Evolutionary conservation across 1,284 basidiomycete species (phyloP), one percentile per base, ranked within the genome.

Genomic region (Apiotrichum mycotoxinovorans): DNA sequence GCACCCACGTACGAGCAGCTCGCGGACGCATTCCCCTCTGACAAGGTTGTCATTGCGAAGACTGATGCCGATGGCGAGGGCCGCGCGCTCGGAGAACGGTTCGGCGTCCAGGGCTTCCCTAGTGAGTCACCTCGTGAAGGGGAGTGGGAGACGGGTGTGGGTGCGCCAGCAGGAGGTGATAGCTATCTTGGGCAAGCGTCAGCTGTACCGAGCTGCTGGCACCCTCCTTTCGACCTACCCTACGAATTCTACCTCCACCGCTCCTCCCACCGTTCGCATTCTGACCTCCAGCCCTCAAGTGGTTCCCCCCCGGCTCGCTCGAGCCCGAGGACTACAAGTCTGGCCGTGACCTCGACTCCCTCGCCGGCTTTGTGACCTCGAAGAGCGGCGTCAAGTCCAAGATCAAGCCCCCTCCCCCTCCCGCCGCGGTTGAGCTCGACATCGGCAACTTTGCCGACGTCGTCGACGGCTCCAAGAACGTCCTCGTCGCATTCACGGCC

Each of bases 61-160:
- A 87, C 95, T 8, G 92, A 97, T 67, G 93, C 91, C 1, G 93
- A 97, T 69, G 89, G 89, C 57, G 87, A 74, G 42, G 91, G 91
- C 62, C 86, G 85, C 69, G 68, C 69, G 22, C 69, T 77, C 26
- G 77, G 77, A 30, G 60, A 61, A 22, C 60, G 86, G 74, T 91
- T 84, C 69, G 90, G 82, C 20, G 86, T 96, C 25, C 84, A 81
- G 18, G 91, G 92, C 45, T 95, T 84, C 80, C 93, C 93, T 9
- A 95, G 91, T 92, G 75, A 75, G 82, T 80, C 20, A 2, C 10
- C 30, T 30, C 7, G 7, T 30, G 11, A 47, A n/a, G n/a, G 27
- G 33, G 3, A 12, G 46, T 18, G 17, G 25, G 18, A 27, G 20
- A 15, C 25, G 38, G 12, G 2, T 17, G 18, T 1, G 20, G 9